Base-by-base conservation (phyloP, 257 asterid species). In the Petrea volubilis region DNA sequence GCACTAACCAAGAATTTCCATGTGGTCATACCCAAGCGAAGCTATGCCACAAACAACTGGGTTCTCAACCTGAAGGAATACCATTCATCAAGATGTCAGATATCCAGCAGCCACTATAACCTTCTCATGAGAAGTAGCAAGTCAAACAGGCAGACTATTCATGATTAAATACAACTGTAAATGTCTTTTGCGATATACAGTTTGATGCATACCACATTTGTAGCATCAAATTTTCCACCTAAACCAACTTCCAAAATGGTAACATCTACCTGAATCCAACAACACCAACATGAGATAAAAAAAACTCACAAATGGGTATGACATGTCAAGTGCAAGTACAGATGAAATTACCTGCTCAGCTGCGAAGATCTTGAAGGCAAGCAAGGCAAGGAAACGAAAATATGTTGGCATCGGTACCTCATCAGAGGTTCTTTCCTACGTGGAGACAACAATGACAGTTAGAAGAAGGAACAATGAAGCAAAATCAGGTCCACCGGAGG, bases 1-100 rank as follows among this genome's bases (percentile, higher is more conserved):
- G 78, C 78, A 88, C 99, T 87, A 81, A 95, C 99, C 98, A 75
- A 95, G 97, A 85, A 95, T 92, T 75, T 95, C 97, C 96, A 89
- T 89, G 87, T 94, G 97, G 83, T 95, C 97, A 64, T 88, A 95
- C 50, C 96, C 95, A 43, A 95, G 89, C n/a, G 98, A 95, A 73
- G 97, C 72, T 81, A 95, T 77, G 25, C 96, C 96, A 79, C 95
- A 95, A 64, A 89, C 94, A 67, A 88, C 80, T 47, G 97, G 98
- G 46, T 78, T 71, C 74, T 95, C 94, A 57, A 87, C 91, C 99
- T 95, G 85, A 77, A 78, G n/a, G 59, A 63, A 71, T 60, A 53
- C 41, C 68, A 77, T 14, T 7, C 75, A 60, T 53, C 66, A 58
- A 65, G 67, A 81, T 61, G 51, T 79, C 64, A 64, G 70, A 71